These are phyloP conservation scores for Amanita muscaria DNA, from an alignment of 768 basidiomycete genomes.

Conservation along the genomic window DNA sequence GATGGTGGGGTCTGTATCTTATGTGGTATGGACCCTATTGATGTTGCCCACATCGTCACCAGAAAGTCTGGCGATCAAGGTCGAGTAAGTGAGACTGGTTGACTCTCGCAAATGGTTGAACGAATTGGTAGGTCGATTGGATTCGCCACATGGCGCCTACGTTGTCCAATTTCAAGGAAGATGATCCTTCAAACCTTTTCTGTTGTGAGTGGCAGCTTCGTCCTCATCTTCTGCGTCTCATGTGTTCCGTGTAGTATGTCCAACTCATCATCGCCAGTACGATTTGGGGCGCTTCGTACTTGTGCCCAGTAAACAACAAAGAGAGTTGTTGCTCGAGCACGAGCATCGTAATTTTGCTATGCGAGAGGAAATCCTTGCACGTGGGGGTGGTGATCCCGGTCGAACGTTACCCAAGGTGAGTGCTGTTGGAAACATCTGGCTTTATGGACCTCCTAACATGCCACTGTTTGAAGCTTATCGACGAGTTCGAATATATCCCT, in stretches of 20 bases:
- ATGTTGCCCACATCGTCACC: constrained; percentile 5
- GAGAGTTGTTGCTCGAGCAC: constrained; percentile 7
- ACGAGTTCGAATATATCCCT: constrained; percentile 7
- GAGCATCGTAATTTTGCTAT: constrained; percentile 5
- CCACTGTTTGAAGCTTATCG: constrained; percentile 6
- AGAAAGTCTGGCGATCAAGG: constrained; percentile 6
- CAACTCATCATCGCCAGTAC: constrained; percentile 10
- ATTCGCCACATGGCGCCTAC: constrained; percentile 3
- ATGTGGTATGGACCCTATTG: constrained; percentile 9
- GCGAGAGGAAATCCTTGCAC: constrained; percentile 6
- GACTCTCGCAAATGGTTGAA: neutral
- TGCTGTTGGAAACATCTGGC: neutral
- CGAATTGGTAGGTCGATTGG: constrained; percentile 8
- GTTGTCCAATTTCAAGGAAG: constrained; percentile 7
- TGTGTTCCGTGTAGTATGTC: constrained; percentile 8
- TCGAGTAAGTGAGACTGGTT: constrained; percentile 4
- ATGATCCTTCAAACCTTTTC: constrained; percentile 6
- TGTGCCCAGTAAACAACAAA: constrained; percentile 8
- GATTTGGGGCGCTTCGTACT: constrained; percentile 8
- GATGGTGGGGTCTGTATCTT: constrained; percentile 7
- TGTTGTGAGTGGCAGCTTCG: constrained; percentile 3
- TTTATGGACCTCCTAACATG: constrained; percentile 1
- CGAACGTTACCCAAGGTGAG: constrained; percentile 8
- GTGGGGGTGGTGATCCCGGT: constrained; percentile 6
- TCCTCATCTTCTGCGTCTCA: neutral